Evolutionary conservation across 352 stramenopile species (phyloP), one percentile per base, ranked within the genome.

Genomic region (Phytophthora lateralis): DNA sequence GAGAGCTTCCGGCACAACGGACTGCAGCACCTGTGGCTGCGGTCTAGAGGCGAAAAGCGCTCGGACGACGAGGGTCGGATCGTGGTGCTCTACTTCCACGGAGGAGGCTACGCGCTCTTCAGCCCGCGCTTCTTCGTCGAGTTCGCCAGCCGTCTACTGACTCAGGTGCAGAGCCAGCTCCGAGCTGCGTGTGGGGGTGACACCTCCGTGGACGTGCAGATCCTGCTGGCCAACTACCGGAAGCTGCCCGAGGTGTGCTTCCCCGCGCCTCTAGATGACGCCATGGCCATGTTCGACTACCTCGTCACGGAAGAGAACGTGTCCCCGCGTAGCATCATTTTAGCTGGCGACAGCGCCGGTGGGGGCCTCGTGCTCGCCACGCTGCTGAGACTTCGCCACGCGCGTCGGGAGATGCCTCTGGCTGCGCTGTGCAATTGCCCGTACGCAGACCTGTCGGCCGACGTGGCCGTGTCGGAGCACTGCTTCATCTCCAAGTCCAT

Each of bases 161-260:
- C n/a, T 21, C 49, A 71, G 34, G 24, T 78, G 3, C 17, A 41
- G 43, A 45, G 7, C 7, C 60, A 71, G 44, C 60, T 75, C 35
- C 24, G 7, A 26, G 45, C 30, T 37, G 30, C 30, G 37, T 27
- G 37, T 24, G 42, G 29, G 20, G n/a, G 43, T 8, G 29, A 34
- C 12, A 8, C 52, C 15, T 45, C 55, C 9, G 47, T 70, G 15
- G 42, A 73, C 20, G 74, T 85, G 17, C 60, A 87, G 41, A 72
- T 81, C n/a, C 62, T 88, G 45, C 60, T 90, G n/a, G 77, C 73
- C 26, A 90, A 88, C 63, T 90, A 88, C 64, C 80, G 77, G n/a
- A 90, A 88, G 59, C 58, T 80, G 15, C 75, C 77, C 5, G 71
- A 85, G 37, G 48, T 66, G 11, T 27, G 53, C 9, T 88, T 80